Evolutionary conservation across 2,329 filamentous ascomycete genomes (phyloP), one percentile per base, ranked within the genome.

Genomic region (Leptographium radiaticola): DNA sequence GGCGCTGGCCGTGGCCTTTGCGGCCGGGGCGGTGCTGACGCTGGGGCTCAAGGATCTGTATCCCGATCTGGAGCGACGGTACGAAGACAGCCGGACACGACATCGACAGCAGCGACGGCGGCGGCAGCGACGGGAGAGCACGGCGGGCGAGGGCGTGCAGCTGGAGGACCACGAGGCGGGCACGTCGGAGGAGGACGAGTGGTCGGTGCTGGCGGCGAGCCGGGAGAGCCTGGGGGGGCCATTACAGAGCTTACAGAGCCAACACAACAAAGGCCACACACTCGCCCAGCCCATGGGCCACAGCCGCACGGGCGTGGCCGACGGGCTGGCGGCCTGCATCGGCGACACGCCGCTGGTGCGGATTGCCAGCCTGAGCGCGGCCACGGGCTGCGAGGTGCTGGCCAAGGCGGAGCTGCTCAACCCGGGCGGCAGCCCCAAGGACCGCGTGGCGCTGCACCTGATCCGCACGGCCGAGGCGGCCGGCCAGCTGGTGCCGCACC

Each of bases 341-440:
- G 93, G 93, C 54, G 87, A 95, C 68, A 98, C 93, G 15, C 91
- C 90, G 1, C 76, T 98, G 31, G 80, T 98, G 62, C 81, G 81
- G 59, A 89, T 98, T 65, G 86, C 83, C 60, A 90, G 87, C 40
- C 77, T 98, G 30, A 94, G 87, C 4, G 82, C 86, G 48, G 88
- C 84, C 18, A 96, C 93, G 5, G 89, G 89, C 20, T 89, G 93
- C 63, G 83, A 83, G 43, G 95, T 98, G 63, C 75, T 97, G 39
- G 93, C 85, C 60, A 98, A 98, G 70, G 89, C 89, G 49, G 93
- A 98, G 77, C 94, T 95, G 65, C 78, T 98, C 53, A 97, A 98
- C 70, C 91, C 90, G 4, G 93, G 93, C 16, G 87, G 88, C 62
- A 93, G 87, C 61, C 90, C 93, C 43, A 98, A 98, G 69, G 93